Evolutionary conservation across 2,329 filamentous ascomycete genomes (phyloP).

Genomic region (Colletotrichum agaves): DNA sequence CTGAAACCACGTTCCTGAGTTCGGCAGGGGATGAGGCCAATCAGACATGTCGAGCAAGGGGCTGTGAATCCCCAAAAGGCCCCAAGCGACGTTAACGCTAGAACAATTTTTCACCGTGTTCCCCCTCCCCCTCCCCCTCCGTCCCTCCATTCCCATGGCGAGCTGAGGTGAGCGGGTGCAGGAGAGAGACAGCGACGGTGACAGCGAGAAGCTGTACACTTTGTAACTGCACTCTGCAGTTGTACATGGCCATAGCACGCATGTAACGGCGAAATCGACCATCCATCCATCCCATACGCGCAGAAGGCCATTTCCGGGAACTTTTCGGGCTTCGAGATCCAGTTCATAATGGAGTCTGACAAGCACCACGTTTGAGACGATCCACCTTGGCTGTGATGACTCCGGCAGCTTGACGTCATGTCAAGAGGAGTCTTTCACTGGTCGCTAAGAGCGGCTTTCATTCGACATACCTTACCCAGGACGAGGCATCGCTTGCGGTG

Average conservation of each 20-base stretch:
- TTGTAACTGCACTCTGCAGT: no score
- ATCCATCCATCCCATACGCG: not conserved
- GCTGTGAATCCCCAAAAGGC: not conserved
- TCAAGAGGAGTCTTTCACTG: not conserved
- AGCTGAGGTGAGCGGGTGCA: not conserved
- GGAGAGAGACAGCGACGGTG: no score
- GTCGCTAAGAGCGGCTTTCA: conserved; percentile 34
- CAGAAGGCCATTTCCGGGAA: conserved; percentile 8
- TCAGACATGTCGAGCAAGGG: conserved; percentile 24
- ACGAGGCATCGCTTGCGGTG: not conserved
- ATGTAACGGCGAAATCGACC: conserved; percentile 17
- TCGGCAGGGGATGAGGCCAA: conserved; percentile 16
- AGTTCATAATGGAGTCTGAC: conserved; percentile 15
- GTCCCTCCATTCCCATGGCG: no score
- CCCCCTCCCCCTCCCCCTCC: not conserved
- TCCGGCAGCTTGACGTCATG: conserved; percentile 30
- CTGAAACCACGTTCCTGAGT: conserved; percentile 38
- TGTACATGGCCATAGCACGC: not conserved
- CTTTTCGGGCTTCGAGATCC: conserved; percentile 28
- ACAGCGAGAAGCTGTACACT: not conserved
- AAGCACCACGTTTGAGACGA: conserved; percentile 26
- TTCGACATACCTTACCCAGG: conserved; percentile 34
- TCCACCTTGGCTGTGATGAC: conserved; percentile 10
- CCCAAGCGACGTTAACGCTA: conserved; percentile 21
- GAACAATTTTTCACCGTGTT: conserved; percentile 33